phyloP scores from a whole-genome alignment of 2,329 filamentous ascomycete genomes.

The Cylindrodendrum hubeiense region DNA sequence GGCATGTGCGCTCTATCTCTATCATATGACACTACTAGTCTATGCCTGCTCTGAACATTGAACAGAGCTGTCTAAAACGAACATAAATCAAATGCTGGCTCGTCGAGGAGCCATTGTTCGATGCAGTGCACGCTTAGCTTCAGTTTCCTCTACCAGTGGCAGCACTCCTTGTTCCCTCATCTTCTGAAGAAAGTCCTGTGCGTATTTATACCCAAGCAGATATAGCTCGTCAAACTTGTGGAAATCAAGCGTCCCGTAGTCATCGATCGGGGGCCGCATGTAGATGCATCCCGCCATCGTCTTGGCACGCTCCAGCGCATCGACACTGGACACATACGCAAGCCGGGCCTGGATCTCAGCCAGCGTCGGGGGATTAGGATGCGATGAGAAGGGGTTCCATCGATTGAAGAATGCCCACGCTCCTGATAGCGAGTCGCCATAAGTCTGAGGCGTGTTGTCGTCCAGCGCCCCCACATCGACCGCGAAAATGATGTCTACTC shows the following conservation, averaged over 20 bases:
- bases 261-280: constrained; percentile 94
- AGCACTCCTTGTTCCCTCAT: constrained; percentile 84
- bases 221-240: constrained; percentile 98
- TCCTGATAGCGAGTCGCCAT: constrained; percentile 93
- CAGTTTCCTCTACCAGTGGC: constrained; percentile 76
- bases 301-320: constrained; percentile 94
- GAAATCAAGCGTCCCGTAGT: constrained; percentile 95
- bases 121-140: constrained; percentile 81
- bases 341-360: constrained; percentile 96
- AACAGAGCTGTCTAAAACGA: neutral
- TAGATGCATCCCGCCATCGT: constrained; percentile 91
- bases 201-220: constrained; percentile 87
- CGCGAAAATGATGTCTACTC: constrained; percentile 94
- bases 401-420: constrained; percentile 96
- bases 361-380: constrained; percentile 92
- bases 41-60: neutral
- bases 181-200: constrained; percentile 81
- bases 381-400: constrained; percentile 94
- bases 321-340: constrained; percentile 94
- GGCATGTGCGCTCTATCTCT: neutral
- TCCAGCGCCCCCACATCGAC: constrained; percentile 94
- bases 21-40: neutral
- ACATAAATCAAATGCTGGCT: constrained; percentile 74
- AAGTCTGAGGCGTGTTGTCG: constrained; percentile 90
- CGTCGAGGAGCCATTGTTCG: constrained; percentile 84